Percentiles rank a stretch among this genome's conserved stretches.
These are phyloP conservation scores for Lipomyces sp. DNA, from an alignment of 805 yeast species.

Conservation along the genomic window DNA sequence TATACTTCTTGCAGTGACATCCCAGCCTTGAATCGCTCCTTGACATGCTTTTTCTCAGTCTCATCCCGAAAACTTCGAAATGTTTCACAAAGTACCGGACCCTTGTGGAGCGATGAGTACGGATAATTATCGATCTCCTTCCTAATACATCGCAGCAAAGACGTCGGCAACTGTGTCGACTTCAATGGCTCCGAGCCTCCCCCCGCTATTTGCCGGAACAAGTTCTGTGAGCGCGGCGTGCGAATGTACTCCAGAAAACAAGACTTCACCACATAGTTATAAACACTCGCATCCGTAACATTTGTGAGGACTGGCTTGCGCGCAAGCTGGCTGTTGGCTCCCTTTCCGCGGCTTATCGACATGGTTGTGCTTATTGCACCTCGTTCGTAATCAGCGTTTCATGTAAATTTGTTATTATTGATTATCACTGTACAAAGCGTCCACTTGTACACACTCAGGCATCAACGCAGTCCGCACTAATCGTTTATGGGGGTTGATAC, in stretches of 20 bases:
- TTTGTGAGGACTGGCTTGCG: constrained; percentile 23
- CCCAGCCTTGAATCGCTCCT: constrained; percentile 19
- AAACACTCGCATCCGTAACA: constrained; percentile 22
- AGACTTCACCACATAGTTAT: constrained; percentile 17
- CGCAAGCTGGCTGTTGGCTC: background rate
- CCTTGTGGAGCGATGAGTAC: constrained; percentile 1
- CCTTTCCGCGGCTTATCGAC: background rate
- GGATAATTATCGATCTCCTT: constrained; percentile 22
- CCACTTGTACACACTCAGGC: background rate
- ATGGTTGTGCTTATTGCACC: background rate
- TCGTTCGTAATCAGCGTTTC: background rate
- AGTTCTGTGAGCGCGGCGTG: constrained; percentile 16
- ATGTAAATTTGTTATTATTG: background rate
- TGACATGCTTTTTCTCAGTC: constrained; percentile 13
- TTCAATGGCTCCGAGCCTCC: background rate
- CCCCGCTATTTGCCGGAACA: constrained; percentile 9
- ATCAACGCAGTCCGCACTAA: background rate
- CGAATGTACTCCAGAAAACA: constrained; percentile 23
- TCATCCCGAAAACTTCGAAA: constrained; percentile 14
- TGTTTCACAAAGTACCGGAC: constrained; percentile 12
- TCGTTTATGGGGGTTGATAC: background rate
- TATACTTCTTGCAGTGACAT: constrained; percentile 19
- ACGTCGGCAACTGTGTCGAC: constrained; percentile 9
- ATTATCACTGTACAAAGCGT: background rate
- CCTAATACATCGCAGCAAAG: constrained; percentile 17